Evolutionary conservation across 2,329 filamentous ascomycete species (phyloP), one percentile per base, ranked within the genome.

Genomic region (Fusarium sp.): DNA sequence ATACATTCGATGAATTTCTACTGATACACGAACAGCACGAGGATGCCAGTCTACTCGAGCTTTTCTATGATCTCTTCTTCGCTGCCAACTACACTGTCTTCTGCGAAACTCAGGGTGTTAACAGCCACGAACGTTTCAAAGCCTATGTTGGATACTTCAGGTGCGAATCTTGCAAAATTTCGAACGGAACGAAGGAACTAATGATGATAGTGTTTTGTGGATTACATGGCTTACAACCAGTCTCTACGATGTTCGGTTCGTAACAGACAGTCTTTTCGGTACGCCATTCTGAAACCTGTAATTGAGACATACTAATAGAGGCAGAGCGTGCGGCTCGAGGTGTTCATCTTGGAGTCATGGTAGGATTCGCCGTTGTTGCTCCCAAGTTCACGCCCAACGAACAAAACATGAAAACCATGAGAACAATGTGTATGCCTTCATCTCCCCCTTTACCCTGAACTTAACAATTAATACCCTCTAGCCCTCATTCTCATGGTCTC

Each of bases 191-290:
- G 32, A 42, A 27, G 12, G 32, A 7, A 17, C 33, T 64, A 14
- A 73, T 35, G 5, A 6, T 2, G 1, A n/a, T 18, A 83, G 86
- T 26, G 82, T 92, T 20, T 81, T 92, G 9, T 92, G 90, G 90
- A 87, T 90, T 64, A 91, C 88, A n/a, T 92, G 90, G 90, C 85
- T 91, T 38, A 83, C 90, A 64, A 86, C 89, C 27, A 85, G 86
- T 11, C 80, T 92, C 3, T 91, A 89, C 77, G 90, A 92, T 78
- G 86, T 92, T 38, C 88, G 90, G 1, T 92, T 91, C 76, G 85
- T 88, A 2, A 84, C 87, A 27, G 90, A 92, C 77, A 89, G 86
- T 41, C 82, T 92, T 37, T 90, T 91, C 73, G 88, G 80, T 81
- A 60, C 4, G 76, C 2, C 4, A 33, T 7, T 7, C 9, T 15